A percentile compares a stretch with the other conserved stretches of the same genome.
phyloP scores from a whole-genome alignment of 1,139 yeast species.

The Spathaspora sp. region DNA sequence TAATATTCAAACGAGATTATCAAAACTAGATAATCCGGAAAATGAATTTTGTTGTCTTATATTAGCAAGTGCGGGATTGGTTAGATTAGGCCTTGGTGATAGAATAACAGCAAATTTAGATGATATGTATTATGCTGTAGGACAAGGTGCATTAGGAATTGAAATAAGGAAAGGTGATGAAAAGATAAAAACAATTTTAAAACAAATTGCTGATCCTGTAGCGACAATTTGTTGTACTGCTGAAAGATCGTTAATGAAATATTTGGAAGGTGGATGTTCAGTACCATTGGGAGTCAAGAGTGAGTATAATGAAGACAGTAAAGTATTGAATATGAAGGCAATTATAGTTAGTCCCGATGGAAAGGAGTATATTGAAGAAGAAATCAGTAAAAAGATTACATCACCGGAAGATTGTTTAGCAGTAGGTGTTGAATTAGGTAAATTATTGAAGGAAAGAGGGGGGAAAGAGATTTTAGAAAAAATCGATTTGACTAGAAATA shows the following conservation, averaged over 20 bases:
- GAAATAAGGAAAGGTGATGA: slow-evolving; percentile 78
- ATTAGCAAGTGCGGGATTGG: slow-evolving; percentile 89
- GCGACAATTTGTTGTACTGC: slow-evolving; percentile 83
- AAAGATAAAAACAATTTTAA: slow-evolving; percentile 55
- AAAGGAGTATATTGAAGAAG: slow-evolving; percentile 58
- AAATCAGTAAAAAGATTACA: slow-evolving; percentile 33
- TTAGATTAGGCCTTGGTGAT: slow-evolving; percentile 65
- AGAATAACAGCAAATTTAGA: slow-evolving; percentile 72
- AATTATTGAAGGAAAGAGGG: slow-evolving; percentile 65
- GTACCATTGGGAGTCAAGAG: slow-evolving; percentile 93
- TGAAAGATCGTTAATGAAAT: slow-evolving; percentile 83
- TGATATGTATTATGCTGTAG: slow-evolving; percentile 94
- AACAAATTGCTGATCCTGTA: slow-evolving; percentile 62
- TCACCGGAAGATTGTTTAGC: slow-evolving; percentile 62
- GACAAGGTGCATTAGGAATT: slow-evolving; percentile 95
- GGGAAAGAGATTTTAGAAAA: slow-evolving; percentile 81
- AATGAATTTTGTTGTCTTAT: slow-evolving; percentile 73
- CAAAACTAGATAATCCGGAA: slow-evolving; percentile 72
- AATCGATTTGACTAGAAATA: slow-evolving; percentile 47
- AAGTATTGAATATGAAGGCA: slow-evolving; percentile 55
- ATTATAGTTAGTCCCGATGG: slow-evolving; percentile 90
- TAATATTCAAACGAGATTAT: slow-evolving; percentile 76
- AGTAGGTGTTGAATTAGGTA: slow-evolving; percentile 73
- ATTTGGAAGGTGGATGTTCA: slow-evolving; percentile 95
- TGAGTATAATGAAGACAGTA: slow-evolving; percentile 45